Evolutionary conservation across 139 green algal species (phyloP), one percentile per base, ranked within the genome.

Genomic region (Closterium sp.): DNA sequence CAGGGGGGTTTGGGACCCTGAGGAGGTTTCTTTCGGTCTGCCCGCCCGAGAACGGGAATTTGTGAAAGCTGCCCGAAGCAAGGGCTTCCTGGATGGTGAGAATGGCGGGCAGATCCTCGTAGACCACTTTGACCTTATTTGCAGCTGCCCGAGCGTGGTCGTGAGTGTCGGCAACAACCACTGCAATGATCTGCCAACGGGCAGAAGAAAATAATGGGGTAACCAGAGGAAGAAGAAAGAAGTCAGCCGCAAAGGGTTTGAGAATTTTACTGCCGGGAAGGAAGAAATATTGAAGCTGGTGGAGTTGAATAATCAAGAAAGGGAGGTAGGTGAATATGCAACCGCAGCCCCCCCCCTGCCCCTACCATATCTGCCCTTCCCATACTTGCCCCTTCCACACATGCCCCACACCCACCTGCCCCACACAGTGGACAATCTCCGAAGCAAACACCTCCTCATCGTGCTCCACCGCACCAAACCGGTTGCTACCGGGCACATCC

Each of bases 371-470:
- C n/a, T 2, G 32, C 3, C 32, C 32, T 3, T 38, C 32, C 32
- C 32, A 38, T 38, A 38, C 32, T 38, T 38, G 32, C 32, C 32
- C 32, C 32, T 38, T 38, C 32, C 32, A 38, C 32, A 38, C 2
- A 38, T 38, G 2, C 32, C 32, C 32, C 32, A 38, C 32, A 38
- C 32, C 32, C 32, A 38, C 2, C 2, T 98, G 96, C 3, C 97
- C 97, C 27, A 99, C 97, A 90, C 95, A 97, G 1, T 97, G 98
- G 42, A 99, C 97, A 28, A 95, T 62, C 24, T 97, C 91, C 2
- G 93, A 96, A 7, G 97, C 97, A 95, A 99, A 99, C 45, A 97
- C 94, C 95, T 99, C 96, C 94, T 99, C 98, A 85, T 99, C 98
- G 28, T 96, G 92, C 31, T 96, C 92, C 22, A 98, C 96, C 0